Evolutionary conservation across 345 rosid genomes (phyloP).

Genomic region (Litchi chinensis): DNA sequence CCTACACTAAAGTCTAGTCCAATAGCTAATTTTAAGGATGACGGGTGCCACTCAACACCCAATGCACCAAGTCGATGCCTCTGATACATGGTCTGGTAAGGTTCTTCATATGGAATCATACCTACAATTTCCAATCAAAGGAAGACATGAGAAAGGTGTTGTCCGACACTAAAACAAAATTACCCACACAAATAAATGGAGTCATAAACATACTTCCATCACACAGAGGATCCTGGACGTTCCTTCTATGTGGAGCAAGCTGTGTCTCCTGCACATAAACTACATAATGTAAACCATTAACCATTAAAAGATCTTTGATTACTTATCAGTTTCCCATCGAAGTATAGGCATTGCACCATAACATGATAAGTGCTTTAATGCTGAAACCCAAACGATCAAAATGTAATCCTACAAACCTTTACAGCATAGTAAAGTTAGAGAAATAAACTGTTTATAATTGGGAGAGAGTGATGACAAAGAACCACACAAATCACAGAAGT

Average conservation of each 20-base stretch:
- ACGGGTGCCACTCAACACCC: conserved; percentile 87
- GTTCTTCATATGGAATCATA: conserved; percentile 95
- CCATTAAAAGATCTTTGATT: conserved; percentile 18
- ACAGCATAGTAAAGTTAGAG: not conserved
- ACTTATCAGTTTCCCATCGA: conserved; percentile 16
- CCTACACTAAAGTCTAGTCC: conserved; percentile 89
- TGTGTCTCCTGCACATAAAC: conserved; percentile 80
- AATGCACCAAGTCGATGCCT: conserved; percentile 89
- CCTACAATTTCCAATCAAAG: conserved; percentile 50
- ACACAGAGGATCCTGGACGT: conserved; percentile 94
- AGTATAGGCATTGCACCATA: conserved; percentile 4
- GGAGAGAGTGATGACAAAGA: not conserved
- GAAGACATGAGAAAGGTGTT: conserved; percentile 1
- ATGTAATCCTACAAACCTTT: not conserved
- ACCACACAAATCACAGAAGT: not conserved
- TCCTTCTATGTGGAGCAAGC: conserved; percentile 81
- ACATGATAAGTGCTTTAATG: not conserved
- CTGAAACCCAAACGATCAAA: not conserved
- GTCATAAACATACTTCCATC: conserved; percentile 68
- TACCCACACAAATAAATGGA: conserved; percentile 29
- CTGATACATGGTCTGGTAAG: conserved; percentile 94
- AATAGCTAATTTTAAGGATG: conserved; percentile 64
- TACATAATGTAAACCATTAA: conserved; percentile 10
- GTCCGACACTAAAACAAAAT: conserved; percentile 20
- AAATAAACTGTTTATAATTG: not conserved